Evolutionary conservation across 163 green algal genomes (phyloP).

Genomic region (Chlorella variabilis): DNA sequence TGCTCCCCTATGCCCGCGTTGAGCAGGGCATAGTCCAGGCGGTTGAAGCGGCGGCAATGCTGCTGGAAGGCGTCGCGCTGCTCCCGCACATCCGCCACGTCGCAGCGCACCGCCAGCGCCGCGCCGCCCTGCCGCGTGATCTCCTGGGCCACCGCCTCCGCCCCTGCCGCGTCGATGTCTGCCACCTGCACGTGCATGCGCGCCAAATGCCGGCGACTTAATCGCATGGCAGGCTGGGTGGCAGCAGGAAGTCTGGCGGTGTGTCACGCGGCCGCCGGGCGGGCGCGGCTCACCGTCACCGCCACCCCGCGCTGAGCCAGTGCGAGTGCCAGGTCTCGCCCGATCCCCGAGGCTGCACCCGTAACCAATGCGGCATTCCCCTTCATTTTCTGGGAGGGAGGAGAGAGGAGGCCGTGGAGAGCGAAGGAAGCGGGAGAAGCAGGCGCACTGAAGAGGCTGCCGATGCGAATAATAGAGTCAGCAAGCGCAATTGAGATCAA

Average conservation of each 20-base stretch:
- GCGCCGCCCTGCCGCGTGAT: background rate
- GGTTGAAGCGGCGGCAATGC: slow-evolving; percentile 52
- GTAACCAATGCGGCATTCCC: slow-evolving; percentile 22
- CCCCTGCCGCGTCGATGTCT: slow-evolving; percentile 19
- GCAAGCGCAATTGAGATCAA: too few relatives aligned
- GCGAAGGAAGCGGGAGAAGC: too few relatives aligned
- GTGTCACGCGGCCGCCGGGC: background rate
- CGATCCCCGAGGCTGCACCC: slow-evolving; percentile 25
- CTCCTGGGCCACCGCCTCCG: background rate
- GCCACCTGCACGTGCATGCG: slow-evolving; percentile 38
- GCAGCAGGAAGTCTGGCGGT: too few relatives aligned
- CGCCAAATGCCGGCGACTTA: too few relatives aligned
- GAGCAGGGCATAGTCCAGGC: slow-evolving; percentile 70
- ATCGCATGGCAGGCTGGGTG: too few relatives aligned
- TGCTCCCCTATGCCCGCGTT: slow-evolving; percentile 82
- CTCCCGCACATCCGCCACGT: slow-evolving; percentile 49
- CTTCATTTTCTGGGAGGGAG: background rate
- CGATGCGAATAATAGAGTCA: too few relatives aligned
- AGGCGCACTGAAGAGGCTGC: too few relatives aligned
- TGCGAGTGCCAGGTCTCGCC: background rate
- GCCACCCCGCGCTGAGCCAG: background rate
- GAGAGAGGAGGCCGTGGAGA: too few relatives aligned
- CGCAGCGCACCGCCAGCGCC: background rate
- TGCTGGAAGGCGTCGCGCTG: slow-evolving; percentile 55
- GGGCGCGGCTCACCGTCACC: slow-evolving; percentile 16